Evolutionary conservation across 139 green algal genomes (phyloP).

Genomic region (Chlamydomonas incerta): DNA sequence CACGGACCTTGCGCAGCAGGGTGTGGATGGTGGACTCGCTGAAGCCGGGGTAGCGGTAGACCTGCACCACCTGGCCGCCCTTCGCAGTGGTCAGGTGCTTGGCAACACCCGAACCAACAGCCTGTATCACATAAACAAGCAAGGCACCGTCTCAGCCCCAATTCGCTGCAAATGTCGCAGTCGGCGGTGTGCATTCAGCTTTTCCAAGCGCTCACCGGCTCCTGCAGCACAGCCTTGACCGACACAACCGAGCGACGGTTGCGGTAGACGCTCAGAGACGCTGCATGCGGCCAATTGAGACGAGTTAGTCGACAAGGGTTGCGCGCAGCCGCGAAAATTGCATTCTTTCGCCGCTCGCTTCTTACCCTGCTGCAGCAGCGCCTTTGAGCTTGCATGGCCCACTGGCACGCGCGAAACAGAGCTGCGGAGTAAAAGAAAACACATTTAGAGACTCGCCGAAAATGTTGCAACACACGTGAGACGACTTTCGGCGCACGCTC

Average conservation of each 20-base stretch:
- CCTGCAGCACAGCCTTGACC: conserved; percentile 36
- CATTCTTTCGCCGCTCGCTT: background rate
- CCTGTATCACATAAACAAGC: background rate
- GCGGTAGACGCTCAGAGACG: background rate
- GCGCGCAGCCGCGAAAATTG: background rate
- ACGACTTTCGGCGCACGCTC: background rate
- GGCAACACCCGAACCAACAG: background rate
- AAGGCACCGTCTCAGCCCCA: background rate
- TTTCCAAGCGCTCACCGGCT: conserved; percentile 24
- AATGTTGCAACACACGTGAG: background rate
- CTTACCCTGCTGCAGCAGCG: conserved; percentile 8
- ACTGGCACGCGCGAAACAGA: background rate
- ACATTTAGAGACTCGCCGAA: background rate
- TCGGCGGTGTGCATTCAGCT: too few relatives aligned
- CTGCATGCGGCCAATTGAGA: background rate
- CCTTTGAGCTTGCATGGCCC: background rate
- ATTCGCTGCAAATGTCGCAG: background rate
- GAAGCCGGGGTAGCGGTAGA: conserved; percentile 88
- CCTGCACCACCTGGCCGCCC: conserved; percentile 76
- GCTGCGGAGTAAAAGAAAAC: background rate
- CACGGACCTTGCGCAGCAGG: conserved; percentile 70
- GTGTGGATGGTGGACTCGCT: conserved; percentile 70
- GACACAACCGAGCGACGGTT: conserved; percentile 17
- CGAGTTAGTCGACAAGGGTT: background rate
- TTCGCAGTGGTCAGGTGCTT: conserved; percentile 25